phyloP scores from a whole-genome alignment of 176 grass and related monocot genomes.

The Triticum timopheevii region DNA sequence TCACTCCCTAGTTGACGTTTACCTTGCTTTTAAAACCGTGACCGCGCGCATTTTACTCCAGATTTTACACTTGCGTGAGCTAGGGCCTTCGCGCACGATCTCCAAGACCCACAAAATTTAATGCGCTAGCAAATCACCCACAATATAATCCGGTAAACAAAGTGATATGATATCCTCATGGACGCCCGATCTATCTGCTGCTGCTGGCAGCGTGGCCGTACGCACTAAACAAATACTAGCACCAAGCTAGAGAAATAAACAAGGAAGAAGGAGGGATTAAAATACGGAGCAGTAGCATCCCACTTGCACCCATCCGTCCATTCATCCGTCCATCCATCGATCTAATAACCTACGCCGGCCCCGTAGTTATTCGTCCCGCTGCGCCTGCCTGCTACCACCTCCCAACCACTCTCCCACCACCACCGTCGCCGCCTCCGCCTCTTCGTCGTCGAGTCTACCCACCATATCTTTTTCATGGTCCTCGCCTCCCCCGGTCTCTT shows the following conservation, averaged over 20 bases:
- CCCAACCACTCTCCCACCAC: constrained; percentile 13
- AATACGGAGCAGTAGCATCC: neutral
- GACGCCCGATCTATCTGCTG: constrained; percentile 10
- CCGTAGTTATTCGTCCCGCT: neutral
- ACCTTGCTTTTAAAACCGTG: too few relatives aligned
- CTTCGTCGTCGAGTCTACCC: neutral
- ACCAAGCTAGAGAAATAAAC: neutral
- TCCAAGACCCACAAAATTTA: neutral
- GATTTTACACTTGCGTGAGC: neutral
- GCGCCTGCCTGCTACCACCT: neutral
- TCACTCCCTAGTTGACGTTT: too few relatives aligned
- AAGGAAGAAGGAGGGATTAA: neutral
- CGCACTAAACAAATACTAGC: constrained; percentile 16
- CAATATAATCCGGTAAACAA: neutral
- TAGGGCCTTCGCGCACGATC: neutral
- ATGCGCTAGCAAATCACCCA: neutral
- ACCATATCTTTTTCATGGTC: constrained; percentile 5
- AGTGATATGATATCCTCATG: neutral
- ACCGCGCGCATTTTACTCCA: too few relatives aligned
- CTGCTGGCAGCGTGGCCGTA: constrained; percentile 17
- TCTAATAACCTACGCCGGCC: neutral
- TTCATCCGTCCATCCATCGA: neutral
- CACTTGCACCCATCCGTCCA: neutral
- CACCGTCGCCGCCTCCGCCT: neutral
- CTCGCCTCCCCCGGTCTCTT: neutral